Evolutionary conservation across 345 rosid species (phyloP), one percentile per base, ranked within the genome.

Genomic region (Salix dunnii): DNA sequence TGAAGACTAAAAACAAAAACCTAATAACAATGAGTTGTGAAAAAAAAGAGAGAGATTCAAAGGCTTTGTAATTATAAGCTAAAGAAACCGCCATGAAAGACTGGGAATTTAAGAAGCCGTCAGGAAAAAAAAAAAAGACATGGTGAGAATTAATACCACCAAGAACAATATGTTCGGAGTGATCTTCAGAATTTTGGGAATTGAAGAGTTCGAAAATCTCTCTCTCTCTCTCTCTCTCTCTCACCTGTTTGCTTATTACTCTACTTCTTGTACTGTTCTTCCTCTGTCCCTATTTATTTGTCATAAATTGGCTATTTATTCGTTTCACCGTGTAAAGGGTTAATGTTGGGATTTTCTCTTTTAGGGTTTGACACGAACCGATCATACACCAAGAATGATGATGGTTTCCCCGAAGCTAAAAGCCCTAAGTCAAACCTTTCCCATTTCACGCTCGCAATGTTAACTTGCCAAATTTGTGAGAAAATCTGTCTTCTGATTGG

Each of bases 261-360:
- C 28, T 66, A n/a, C 9, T n/a, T 40, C 17, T 40, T 6, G 35
- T 35, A 5, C 14, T 65, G 51, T 28, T n/a, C 43, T 58, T 69
- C 71, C 28, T 49, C 58, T 77, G 79, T 77, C 80, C 61, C 76
- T 67, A 55, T 65, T 67, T 67, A 27, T 68, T 55, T 25, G 88
- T 84, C 80, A 88, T 88, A 88, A 91, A 87, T 88, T 77, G 77
- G 81, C 31, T 71, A 84, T 85, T 83, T 82, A 88, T 76, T 83
- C 81, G 70, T 62, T 84, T 43, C 76, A 80, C 87, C 88, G 63
- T n/a, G 85, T 86, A 80, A 74, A 55, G 71, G 84, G 88, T 76
- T 79, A 85, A 82, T 78, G 80, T 80, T 74, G 76, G 82, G 67
- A 72, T 81, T 85, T 82, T 77, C 61, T 17, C 61, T 38, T 28